Evolutionary conservation across 768 basidiomycete genomes (phyloP).

Genomic region (Tulasnella sp.): DNA sequence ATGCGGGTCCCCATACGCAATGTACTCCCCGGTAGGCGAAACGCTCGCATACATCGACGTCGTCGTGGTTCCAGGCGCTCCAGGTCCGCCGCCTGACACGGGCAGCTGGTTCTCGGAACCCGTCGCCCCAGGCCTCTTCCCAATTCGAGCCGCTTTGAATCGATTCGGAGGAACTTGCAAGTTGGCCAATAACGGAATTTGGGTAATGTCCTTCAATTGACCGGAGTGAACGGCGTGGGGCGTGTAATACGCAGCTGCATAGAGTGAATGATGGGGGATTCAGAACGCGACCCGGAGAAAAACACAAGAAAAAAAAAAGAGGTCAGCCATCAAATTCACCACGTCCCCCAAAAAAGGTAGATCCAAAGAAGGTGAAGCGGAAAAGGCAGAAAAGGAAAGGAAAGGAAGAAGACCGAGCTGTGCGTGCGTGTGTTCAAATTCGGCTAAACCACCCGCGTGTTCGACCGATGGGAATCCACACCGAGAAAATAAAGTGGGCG

Average conservation of each 20-base stretch:
- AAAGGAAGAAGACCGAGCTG: not conserved
- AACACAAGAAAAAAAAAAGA: not conserved
- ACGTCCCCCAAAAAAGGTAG: not conserved
- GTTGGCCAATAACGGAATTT: not conserved
- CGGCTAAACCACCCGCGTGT: not conserved
- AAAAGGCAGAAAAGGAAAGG: not conserved
- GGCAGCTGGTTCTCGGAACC: not conserved
- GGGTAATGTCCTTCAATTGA: slow-evolving; percentile 8
- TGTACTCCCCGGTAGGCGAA: not conserved
- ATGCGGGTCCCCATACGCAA: slow-evolving; percentile 3
- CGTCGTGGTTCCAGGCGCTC: not conserved
- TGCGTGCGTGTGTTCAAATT: not conserved
- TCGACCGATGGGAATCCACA: not conserved
- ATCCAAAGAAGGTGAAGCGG: not conserved
- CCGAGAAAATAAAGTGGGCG: not conserved
- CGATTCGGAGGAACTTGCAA: slow-evolving; percentile 14
- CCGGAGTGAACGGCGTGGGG: slow-evolving; percentile 20
- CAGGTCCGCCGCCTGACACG: not conserved
- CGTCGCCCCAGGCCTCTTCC: not conserved
- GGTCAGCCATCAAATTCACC: not conserved
- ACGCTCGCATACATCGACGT: slow-evolving; percentile 9
- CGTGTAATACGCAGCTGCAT: slow-evolving; percentile 23
- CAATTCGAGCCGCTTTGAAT: slow-evolving; percentile 19
- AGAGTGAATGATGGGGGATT: not conserved
- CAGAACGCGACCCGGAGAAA: not conserved